Evolutionary conservation across 768 basidiomycete genomes (phyloP).

Genomic region (Lactarius indigo): DNA sequence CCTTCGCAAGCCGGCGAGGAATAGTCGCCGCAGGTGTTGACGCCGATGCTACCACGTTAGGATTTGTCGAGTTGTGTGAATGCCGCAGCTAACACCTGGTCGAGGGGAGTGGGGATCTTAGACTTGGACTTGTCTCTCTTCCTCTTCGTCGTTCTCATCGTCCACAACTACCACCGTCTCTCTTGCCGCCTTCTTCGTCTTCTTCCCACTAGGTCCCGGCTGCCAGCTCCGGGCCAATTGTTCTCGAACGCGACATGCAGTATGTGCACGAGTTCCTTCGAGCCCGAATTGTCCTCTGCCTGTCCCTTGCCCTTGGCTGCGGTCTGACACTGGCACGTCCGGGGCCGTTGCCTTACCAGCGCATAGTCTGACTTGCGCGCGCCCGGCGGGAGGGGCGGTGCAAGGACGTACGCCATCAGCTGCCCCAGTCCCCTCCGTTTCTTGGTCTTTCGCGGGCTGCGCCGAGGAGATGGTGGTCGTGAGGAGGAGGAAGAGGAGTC

Average conservation of each 20-base stretch:
- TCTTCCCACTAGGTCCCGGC: neutral
- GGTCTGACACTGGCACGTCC: neutral
- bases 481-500: neutral
- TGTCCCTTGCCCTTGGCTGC: neutral
- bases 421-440: neutral
- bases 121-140: too few relatives aligned
- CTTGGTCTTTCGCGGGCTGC: constrained; percentile 1
- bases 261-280: neutral
- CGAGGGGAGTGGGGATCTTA: neutral
- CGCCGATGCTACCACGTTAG: neutral
- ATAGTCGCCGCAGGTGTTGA: neutral
- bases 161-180: neutral
- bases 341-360: neutral
- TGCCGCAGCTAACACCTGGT: neutral
- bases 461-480: neutral
- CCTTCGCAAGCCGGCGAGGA: neutral
- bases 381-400: neutral
- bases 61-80: constrained; percentile 14
- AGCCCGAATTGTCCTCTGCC: neutral
- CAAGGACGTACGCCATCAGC: constrained; percentile 5
- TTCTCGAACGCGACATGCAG: constrained; percentile 18
- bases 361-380: neutral
- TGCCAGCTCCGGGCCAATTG: neutral
- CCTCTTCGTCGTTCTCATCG: neutral
- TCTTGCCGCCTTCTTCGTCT: neutral